Conservation (phyloP, 768 basidiomycete species). For the Cyclocybe cylindracea region DNA sequence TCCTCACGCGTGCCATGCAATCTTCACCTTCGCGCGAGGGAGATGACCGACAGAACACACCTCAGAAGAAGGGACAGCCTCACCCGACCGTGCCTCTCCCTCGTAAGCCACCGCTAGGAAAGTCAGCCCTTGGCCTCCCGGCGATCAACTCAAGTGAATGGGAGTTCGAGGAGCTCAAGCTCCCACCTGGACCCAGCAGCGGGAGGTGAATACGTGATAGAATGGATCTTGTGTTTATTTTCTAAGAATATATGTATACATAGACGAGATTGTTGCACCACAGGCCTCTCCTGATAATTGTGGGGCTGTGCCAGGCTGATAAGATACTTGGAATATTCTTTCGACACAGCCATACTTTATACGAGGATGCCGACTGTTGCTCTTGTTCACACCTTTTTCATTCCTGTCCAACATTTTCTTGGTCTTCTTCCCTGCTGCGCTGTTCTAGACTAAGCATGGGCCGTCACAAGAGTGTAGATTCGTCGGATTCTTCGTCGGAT, state of each 20-base stretch:
- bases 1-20: slow-evolving; percentile 41
- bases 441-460: slow-evolving; percentile 9
- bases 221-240: neutral
- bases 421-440: neutral
- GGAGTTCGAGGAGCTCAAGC: slow-evolving; percentile 50
- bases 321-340: no score
- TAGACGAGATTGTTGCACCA: neutral
- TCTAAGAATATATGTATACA: neutral
- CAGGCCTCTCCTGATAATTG: no score
- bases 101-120: slow-evolving; percentile 19
- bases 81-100: slow-evolving; percentile 7
- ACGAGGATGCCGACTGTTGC: no score
- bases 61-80: slow-evolving; percentile 5
- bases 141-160: slow-evolving; percentile 51
- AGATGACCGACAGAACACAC: slow-evolving; percentile 1
- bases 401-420: neutral
- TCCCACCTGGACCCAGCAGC: slow-evolving; percentile 41
- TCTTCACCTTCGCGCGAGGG: slow-evolving; percentile 34
- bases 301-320: no score
- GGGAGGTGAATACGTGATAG: slow-evolving; percentile 2
- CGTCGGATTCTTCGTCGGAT: slow-evolving; percentile 21
- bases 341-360: no score
- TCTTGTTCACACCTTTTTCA: neutral
- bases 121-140: slow-evolving; percentile 41
- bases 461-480: slow-evolving; percentile 32